phyloP scores from a whole-genome alignment of 345 rosid genomes.

The Lenwebbia sp. region DNA sequence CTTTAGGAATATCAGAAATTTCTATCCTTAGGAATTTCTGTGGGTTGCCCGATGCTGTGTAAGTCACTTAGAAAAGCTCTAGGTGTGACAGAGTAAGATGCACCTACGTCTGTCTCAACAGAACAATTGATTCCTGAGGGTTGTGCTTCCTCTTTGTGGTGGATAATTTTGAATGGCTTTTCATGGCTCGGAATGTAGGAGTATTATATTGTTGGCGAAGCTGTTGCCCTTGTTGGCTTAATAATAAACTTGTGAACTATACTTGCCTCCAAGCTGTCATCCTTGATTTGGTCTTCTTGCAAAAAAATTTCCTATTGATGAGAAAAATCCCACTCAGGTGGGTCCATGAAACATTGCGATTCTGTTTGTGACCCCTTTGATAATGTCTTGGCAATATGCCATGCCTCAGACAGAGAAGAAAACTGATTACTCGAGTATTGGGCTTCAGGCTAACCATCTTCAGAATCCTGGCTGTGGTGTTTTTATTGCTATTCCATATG shows the following conservation, averaged over 20 bases:
- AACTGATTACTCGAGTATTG: constrained; percentile 47
- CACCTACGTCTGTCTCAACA: not conserved
- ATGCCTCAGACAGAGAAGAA: constrained; percentile 82
- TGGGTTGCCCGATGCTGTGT: not conserved
- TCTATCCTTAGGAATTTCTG: not conserved
- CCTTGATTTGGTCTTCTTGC: not conserved
- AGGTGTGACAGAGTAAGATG: not conserved
- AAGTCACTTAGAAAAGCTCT: not conserved
- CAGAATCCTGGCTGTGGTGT: constrained; percentile 56
- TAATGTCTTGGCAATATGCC: constrained; percentile 14
- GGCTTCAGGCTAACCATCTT: constrained; percentile 35
- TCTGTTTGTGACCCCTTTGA: not conserved
- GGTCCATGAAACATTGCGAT: not conserved
- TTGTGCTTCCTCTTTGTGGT: not conserved
- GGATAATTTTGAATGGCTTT: not conserved
- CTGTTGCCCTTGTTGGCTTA: not conserved
- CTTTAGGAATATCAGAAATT: not conserved
- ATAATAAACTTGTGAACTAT: not conserved
- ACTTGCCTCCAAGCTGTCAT: not conserved
- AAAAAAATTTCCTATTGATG: not conserved
- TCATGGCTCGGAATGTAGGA: not conserved
- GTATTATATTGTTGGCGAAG: not conserved
- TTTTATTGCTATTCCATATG: constrained; percentile 42
- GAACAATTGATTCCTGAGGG: not conserved
- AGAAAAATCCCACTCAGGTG: not conserved